Conservation (phyloP, 2,329 filamentous ascomycete genomes). For the Aspergillus ibericus region DNA sequence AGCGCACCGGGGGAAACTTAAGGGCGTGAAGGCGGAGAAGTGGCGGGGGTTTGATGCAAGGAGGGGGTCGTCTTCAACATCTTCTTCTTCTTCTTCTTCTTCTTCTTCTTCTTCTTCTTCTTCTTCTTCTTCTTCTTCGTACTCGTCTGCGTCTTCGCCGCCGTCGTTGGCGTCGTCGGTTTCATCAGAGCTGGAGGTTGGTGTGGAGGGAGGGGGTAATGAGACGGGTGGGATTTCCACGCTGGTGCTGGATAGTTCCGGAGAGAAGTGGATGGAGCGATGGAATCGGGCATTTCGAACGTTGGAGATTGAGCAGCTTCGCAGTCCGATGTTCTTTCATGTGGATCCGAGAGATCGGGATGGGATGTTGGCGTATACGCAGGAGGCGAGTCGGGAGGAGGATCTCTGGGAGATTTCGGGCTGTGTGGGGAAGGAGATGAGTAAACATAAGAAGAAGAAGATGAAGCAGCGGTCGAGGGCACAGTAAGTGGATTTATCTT, state of each 20-base stretch:
- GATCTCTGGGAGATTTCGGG: constrained; percentile 70
- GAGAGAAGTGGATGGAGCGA: constrained; percentile 64
- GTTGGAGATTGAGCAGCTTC: constrained; percentile 68
- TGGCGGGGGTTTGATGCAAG: constrained; percentile 16
- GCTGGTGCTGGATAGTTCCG: constrained; percentile 67
- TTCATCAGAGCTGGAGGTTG: constrained; percentile 4
- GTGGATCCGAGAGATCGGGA: constrained; percentile 74
- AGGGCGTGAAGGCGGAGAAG: constrained; percentile 28
- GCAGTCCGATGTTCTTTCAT: constrained; percentile 83
- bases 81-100: constrained; percentile 7
- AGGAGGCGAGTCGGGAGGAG: constrained; percentile 58
- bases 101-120: constrained; percentile 7
- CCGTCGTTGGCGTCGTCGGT: constrained; percentile 20
- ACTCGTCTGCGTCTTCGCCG: constrained; percentile 14
- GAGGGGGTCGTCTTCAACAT: not conserved
- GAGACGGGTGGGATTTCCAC: constrained; percentile 41
- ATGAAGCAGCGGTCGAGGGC: constrained; percentile 61
- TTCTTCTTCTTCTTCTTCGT: not conserved
- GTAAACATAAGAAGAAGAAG: constrained; percentile 71
- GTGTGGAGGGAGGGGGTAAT: not conserved
- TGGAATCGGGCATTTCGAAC: constrained; percentile 70
- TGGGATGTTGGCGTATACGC: constrained; percentile 68
- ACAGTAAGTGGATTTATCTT: constrained; percentile 33
- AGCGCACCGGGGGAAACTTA: constrained; percentile 28
- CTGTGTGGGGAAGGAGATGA: constrained; percentile 76